These are phyloP conservation scores for Tylopilus felleus DNA, from an alignment of 768 basidiomycete species.

Conservation along the genomic window DNA sequence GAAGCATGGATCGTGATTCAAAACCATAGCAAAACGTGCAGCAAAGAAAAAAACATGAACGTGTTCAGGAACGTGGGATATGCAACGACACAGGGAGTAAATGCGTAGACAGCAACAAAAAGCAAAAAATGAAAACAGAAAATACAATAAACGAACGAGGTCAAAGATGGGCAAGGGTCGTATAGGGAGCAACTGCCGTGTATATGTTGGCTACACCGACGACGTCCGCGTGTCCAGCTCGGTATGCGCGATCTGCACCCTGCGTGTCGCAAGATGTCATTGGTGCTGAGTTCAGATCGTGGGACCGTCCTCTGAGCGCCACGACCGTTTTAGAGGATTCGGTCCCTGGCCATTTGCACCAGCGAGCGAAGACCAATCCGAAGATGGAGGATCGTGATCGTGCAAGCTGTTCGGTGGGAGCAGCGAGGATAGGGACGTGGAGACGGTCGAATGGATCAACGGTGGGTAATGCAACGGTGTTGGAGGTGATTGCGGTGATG, in stretches of 20 bases:
- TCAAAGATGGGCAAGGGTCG: background rate
- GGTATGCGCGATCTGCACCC: background rate
- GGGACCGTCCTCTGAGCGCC: constrained; percentile 25
- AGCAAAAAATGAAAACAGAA: background rate
- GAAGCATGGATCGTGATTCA: background rate
- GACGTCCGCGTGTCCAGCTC: background rate
- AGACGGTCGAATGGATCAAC: constrained; percentile 1
- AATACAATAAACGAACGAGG: background rate
- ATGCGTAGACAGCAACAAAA: constrained; percentile 4
- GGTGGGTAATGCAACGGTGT: constrained; percentile 4
- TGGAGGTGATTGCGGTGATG: constrained; percentile 3
- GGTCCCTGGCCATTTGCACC: constrained; percentile 22
- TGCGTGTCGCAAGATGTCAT: background rate
- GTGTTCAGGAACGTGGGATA: background rate
- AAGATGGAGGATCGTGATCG: constrained; percentile 15
- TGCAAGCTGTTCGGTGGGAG: constrained; percentile 15
- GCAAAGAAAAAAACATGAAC: constrained; percentile 1
- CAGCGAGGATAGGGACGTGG: constrained; percentile 1
- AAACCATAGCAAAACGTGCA: background rate
- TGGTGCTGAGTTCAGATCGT: constrained; percentile 5
- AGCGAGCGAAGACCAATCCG: constrained; percentile 29
- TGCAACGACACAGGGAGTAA: background rate
- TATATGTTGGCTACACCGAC: background rate
- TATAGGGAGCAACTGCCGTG: background rate
- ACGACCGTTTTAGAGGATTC: constrained; percentile 26